These are phyloP conservation scores for Stagonosporopsis tanaceti DNA, from an alignment of 2,329 filamentous ascomycete species.

Conservation along the genomic window DNA sequence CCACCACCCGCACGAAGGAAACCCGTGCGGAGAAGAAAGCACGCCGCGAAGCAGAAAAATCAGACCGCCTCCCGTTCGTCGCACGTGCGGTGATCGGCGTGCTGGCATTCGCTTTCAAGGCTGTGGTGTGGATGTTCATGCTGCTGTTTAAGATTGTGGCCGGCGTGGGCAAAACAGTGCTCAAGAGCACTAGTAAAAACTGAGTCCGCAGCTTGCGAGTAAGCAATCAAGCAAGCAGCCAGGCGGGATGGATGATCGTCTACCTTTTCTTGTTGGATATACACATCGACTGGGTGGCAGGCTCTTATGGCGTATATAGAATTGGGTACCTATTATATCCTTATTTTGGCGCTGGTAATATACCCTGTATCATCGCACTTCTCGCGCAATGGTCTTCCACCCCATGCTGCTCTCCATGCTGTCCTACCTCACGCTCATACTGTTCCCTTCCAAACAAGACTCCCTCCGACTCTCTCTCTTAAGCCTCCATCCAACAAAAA, in stretches of 20 bases:
- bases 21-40: conserved; percentile 37
- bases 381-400: no score
- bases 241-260: not conserved
- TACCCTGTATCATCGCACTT: no score
- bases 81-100: conserved; percentile 51
- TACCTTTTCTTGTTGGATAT: not conserved
- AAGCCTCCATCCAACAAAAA: no score
- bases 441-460: no score
- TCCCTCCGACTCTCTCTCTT: no score
- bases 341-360: not conserved
- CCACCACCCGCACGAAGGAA: conserved; percentile 11
- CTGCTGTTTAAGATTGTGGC: conserved; percentile 53
- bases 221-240: not conserved
- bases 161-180: conserved; percentile 50
- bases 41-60: conserved; percentile 40
- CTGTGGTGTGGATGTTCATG: conserved; percentile 52
- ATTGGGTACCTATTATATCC: not conserved
- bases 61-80: conserved; percentile 50
- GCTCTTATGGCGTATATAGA: not conserved
- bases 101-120: conserved; percentile 53
- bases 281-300: not conserved
- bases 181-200: conserved; percentile 14
- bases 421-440: no score
- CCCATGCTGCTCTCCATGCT: no score
- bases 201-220: not conserved